Conservation (phyloP, 257 asterid genomes). For the Jaltomata sinuosa region DNA sequence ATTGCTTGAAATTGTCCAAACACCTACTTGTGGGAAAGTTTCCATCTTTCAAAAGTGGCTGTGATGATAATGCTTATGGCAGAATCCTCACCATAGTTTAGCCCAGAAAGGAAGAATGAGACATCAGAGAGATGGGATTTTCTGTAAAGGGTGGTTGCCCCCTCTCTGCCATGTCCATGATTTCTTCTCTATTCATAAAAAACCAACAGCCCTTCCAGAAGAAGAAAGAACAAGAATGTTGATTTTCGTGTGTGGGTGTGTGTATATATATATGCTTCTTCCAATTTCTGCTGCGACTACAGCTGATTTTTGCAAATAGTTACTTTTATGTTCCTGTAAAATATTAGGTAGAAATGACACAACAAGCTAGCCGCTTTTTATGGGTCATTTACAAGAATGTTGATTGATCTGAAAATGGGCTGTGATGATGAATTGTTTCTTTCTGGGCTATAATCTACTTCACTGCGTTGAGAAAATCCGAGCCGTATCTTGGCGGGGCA, state of each 20-base stretch:
- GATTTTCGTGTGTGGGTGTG: too few relatives aligned
- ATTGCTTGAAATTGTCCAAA: background rate
- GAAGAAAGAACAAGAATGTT: background rate
- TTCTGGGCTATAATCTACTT: background rate
- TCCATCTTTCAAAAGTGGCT: background rate
- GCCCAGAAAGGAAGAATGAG: background rate
- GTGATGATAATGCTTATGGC: background rate
- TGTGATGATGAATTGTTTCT: background rate
- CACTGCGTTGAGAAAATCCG: background rate
- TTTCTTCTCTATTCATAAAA: background rate
- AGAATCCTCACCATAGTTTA: background rate
- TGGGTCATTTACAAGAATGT: background rate
- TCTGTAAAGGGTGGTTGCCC: background rate
- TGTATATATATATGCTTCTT: background rate
- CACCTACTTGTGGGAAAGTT: background rate
- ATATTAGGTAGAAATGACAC: background rate
- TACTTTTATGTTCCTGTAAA: background rate
- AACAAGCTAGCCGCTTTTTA: background rate
- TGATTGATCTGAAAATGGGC: background rate
- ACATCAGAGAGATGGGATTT: background rate
- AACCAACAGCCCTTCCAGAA: background rate
- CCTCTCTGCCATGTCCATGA: background rate
- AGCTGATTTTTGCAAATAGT: background rate
- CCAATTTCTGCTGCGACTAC: background rate
- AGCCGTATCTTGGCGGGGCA: background rate